A percentile compares a stretch with the other conserved stretches of the same genome.
Evolutionary conservation across 148 eudicot species (phyloP).

Genomic region (Beta vulgaris): DNA sequence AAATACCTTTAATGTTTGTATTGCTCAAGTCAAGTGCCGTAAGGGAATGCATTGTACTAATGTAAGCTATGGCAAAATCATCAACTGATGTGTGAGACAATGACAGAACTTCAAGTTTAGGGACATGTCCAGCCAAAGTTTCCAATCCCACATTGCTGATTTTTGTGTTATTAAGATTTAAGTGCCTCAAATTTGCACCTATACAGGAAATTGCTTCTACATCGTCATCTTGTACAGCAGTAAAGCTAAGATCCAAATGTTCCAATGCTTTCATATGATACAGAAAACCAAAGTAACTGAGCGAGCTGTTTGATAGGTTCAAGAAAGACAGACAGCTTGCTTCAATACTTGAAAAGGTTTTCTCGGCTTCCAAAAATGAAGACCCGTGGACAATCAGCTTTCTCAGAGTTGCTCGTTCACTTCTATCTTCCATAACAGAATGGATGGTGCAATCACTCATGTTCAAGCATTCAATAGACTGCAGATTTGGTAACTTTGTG

Average conservation of each 20-base stretch:
- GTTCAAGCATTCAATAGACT: constrained; percentile 55
- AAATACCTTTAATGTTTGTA: constrained; percentile 65
- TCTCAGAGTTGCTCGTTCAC: constrained; percentile 39
- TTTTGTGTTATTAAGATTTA: constrained; percentile 70
- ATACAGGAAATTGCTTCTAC: constrained; percentile 46
- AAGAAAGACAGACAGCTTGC: constrained; percentile 44
- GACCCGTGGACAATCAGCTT: constrained; percentile 64
- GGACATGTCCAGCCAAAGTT: constrained; percentile 70
- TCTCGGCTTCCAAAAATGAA: constrained; percentile 35
- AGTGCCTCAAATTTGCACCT: constrained; percentile 53
- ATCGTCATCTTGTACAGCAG: constrained; percentile 45
- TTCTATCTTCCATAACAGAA: constrained; percentile 47
- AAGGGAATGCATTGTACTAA: constrained; percentile 69
- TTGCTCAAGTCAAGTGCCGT: constrained; percentile 63
- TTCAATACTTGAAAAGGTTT: constrained; percentile 44
- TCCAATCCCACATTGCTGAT: constrained; percentile 66
- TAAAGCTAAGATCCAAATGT: constrained; percentile 68
- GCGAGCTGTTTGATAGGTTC: constrained; percentile 60
- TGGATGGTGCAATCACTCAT: constrained; percentile 76
- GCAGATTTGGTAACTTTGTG: constrained; percentile 57
- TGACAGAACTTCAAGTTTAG: constrained; percentile 58
- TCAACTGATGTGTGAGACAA: constrained; percentile 52
- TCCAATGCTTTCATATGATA: constrained; percentile 46
- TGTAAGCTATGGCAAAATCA: constrained; percentile 57
- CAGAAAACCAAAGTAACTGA: constrained; percentile 49